Conservation (phyloP, 192 early-diverging fungal species). For the Entophlyctis luteolus region DNA sequence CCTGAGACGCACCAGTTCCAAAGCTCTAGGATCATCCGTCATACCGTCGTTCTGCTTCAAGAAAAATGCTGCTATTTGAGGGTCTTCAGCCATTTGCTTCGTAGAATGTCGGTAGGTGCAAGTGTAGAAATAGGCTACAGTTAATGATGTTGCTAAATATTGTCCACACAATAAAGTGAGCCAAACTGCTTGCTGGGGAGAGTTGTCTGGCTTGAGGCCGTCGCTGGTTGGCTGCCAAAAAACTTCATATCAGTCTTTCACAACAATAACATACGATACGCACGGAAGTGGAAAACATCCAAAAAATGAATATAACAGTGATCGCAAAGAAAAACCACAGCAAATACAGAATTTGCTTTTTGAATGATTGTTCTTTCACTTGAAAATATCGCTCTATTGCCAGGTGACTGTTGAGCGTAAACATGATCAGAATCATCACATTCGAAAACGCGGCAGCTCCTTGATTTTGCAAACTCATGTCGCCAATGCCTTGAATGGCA, state of each 20-base stretch:
- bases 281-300: background rate
- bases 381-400: background rate
- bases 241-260: background rate
- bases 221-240: background rate
- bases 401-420: background rate
- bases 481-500: background rate
- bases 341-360: background rate
- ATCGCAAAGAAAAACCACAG: background rate
- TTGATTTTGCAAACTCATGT: background rate
- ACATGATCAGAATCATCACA: background rate
- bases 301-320: background rate
- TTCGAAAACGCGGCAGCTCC: background rate
- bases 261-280: background rate
- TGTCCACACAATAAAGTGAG: background rate
- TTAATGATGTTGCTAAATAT: background rate
- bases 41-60: background rate
- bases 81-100: constrained; percentile 6
- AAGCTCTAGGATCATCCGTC: background rate
- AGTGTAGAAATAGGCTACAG: background rate
- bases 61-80: background rate
- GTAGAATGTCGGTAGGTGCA: constrained; percentile 2
- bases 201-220: background rate
- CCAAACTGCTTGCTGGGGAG: background rate
- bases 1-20: background rate
- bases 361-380: background rate